Conservation (phyloP, 192 early-diverging fungal species). For the Backusella sp. region DNA sequence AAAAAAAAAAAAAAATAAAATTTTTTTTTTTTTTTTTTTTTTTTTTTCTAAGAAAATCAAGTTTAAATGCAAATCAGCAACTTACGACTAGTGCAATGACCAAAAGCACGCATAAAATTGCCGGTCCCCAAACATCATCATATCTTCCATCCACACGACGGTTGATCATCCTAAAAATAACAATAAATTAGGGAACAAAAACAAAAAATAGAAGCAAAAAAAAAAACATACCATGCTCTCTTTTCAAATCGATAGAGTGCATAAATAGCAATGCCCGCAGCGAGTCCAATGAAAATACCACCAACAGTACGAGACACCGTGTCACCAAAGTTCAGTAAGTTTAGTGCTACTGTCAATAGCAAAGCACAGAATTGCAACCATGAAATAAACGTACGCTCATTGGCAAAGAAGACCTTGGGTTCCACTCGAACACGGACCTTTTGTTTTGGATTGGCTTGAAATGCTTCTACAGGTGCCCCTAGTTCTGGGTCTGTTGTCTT, state of each 20-base stretch:
- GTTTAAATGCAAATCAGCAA: neutral
- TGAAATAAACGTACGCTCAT: conserved; percentile 84
- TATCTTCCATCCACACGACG: conserved; percentile 56
- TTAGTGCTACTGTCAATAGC: conserved; percentile 63
- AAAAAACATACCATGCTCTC: conserved; percentile 27
- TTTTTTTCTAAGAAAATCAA: neutral
- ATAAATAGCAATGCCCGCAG: conserved; percentile 31
- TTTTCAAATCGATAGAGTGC: conserved; percentile 35
- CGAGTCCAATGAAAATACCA: conserved; percentile 30
- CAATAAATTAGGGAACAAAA: neutral
- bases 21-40: neutral
- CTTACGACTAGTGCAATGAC: conserved; percentile 49
- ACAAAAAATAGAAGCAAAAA: neutral
- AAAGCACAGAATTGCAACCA: conserved; percentile 76
- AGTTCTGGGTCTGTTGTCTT: neutral
- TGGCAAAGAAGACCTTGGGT: conserved; percentile 85
- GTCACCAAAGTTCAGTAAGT: conserved; percentile 66
- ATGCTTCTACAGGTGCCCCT: conserved; percentile 10
- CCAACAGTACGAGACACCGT: conserved; percentile 11
- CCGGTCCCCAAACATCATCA: conserved; percentile 38
- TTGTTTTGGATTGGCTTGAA: conserved; percentile 9
- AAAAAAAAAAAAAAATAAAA: no score
- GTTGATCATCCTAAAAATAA: conserved; percentile 33
- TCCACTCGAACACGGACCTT: conserved; percentile 40
- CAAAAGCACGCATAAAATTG: conserved; percentile 45